Conservation (phyloP, 148 eudicot genomes). For the Fagopyrum tataricum region DNA sequence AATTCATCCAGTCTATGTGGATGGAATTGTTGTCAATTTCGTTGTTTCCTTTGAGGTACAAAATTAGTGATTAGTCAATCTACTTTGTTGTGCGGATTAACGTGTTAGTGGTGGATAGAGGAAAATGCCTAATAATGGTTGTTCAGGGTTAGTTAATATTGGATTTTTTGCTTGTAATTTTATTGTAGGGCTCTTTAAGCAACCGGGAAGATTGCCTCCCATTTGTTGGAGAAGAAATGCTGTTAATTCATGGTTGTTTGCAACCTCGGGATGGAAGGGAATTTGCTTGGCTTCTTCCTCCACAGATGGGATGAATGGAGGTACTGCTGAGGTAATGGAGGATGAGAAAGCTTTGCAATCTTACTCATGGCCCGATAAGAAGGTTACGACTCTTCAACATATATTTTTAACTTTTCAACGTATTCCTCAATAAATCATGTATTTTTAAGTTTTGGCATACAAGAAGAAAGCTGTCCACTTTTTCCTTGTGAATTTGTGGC, state of each 20-base stretch:
- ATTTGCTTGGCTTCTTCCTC: slow-evolving; percentile 24
- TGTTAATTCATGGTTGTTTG: slow-evolving; percentile 20
- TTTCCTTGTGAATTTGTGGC: background rate
- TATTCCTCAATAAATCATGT: background rate
- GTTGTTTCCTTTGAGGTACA: background rate
- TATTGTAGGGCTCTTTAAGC: slow-evolving; percentile 25
- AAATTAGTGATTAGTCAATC: background rate
- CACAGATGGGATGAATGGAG: slow-evolving; percentile 27
- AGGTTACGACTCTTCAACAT: slow-evolving; percentile 27
- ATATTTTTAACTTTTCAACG: slow-evolving; percentile 6
- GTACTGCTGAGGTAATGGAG: slow-evolving; percentile 25
- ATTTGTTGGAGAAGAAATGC: slow-evolving; percentile 17
- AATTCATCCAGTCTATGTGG: background rate
- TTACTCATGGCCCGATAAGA: slow-evolving; percentile 53
- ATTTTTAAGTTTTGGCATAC: background rate
- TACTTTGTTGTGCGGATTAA: background rate
- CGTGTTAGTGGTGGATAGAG: background rate
- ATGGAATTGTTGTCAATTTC: background rate
- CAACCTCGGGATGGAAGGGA: slow-evolving; percentile 23
- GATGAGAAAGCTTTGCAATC: slow-evolving; percentile 27
- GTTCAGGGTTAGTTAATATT: background rate
- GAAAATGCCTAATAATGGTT: background rate
- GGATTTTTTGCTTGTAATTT: slow-evolving; percentile 2
- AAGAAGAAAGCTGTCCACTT: background rate
- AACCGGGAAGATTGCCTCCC: slow-evolving; percentile 26